Conservation (phyloP, 805 yeast species). For the Lipomyces orientalis region DNA sequence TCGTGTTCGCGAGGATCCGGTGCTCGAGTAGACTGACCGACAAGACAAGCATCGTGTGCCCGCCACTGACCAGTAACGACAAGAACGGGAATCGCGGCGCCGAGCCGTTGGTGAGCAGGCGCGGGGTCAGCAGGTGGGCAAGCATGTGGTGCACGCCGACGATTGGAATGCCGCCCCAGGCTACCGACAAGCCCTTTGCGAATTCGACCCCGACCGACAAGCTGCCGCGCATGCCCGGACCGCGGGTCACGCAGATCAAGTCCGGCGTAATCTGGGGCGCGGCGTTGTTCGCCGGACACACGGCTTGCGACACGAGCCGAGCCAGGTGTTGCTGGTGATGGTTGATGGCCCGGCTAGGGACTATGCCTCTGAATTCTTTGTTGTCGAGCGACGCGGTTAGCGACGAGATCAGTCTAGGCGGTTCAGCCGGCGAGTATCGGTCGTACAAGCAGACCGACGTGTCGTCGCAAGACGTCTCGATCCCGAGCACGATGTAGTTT, state of each 20-base stretch:
- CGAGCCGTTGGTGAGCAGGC: conserved; percentile 54
- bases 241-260: conserved; percentile 86
- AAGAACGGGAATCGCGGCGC: conserved; percentile 76
- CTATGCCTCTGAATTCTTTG: conserved; percentile 71
- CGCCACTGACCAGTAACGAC: conserved; percentile 86
- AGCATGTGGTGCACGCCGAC: conserved; percentile 97
- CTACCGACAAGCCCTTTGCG: conserved; percentile 83
- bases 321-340: conserved; percentile 75
- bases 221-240: conserved; percentile 96
- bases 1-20: conserved; percentile 66
- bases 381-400: conserved; percentile 70
- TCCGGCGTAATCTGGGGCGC: conserved; percentile 56
- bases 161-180: conserved; percentile 71
- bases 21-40: conserved; percentile 68
- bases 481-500: conserved; percentile 63
- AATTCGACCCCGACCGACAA: conserved; percentile 79
- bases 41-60: conserved; percentile 87
- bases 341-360: conserved; percentile 81
- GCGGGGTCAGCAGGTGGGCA: conserved; percentile 79
- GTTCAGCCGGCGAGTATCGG: conserved; percentile 47
- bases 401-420: conserved; percentile 63
- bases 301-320: conserved; percentile 53
- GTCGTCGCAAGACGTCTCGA: conserved; percentile 96
- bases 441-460: conserved; percentile 83
- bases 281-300: conserved; percentile 47